Base-by-base conservation (phyloP, 768 basidiomycete species). In the Tylopilus felleus region DNA sequence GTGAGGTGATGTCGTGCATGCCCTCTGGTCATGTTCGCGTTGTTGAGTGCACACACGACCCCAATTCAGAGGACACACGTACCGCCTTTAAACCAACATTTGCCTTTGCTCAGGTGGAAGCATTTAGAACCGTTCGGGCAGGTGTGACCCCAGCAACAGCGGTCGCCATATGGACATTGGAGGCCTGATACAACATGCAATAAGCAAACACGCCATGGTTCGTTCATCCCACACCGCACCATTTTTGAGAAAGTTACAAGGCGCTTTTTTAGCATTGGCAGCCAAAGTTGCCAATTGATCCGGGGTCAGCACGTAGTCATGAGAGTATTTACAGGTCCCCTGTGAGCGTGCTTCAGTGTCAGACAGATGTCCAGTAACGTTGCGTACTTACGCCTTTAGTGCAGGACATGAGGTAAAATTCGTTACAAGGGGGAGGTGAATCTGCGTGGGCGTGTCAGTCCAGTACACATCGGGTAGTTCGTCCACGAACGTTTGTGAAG, bases 61-160 rank as follows among this genome's bases (percentile, higher is more conserved):
- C 9, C 12, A 38, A 19, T 5, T 49, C 22, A 33, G 9, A 22
- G 8, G 35, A 49, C 13, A 28, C 9, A 71, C 80, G 63, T 52
- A 80, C 79, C 71, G 60, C 85, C 88, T 79, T 91, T 90, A 71
- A 92, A 92, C 88, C 90, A 90, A 65, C 90, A 92, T 71, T 86
- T 90, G 40, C 89, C 88, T 65, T 86, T 88, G 71, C 80, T 82
- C 28, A 86, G 72, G 68, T 87, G 86, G 43, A 70, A 73, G 62
- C 85, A 87, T 62, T 80, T 82, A 17, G 79, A 77, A n/a, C 90
- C 90, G 59, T 85, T 86, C 14, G 90, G 90, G 62, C 90, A 92
- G 22, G 82, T 74, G 66, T 92, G 90, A 8, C 90, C 90, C 88
- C 89, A 91, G 69, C 88, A 90, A 63, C 89, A 92, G 55, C 74